Percentiles rank a stretch among this genome's conserved stretches.
Evolutionary conservation across 768 basidiomycete genomes (phyloP).

Genomic region (Phallus indusiatus): DNA sequence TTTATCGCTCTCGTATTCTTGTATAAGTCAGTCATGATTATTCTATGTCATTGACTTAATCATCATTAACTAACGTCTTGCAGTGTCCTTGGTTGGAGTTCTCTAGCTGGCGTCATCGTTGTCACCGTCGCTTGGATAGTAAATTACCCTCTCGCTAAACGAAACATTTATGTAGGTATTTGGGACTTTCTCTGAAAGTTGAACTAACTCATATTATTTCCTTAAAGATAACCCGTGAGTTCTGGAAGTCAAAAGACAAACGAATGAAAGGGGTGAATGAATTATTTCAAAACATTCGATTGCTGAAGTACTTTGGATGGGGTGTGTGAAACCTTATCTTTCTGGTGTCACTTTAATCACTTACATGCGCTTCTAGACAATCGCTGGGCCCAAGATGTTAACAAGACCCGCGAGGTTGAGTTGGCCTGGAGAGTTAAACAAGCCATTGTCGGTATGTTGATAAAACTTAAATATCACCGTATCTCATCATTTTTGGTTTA

Average conservation of each 20-base stretch:
- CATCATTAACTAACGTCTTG: not conserved
- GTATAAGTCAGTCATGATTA: constrained; percentile 39
- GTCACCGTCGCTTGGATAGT: constrained; percentile 51
- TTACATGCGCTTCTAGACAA: constrained; percentile 31
- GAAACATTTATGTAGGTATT: constrained; percentile 47
- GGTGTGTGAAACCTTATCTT: constrained; percentile 29
- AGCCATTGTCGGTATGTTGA: constrained; percentile 34
- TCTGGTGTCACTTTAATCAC: not conserved
- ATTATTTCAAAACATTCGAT: constrained; percentile 63
- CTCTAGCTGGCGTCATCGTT: constrained; percentile 60
- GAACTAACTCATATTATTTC: constrained; percentile 1
- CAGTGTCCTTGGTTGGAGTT: constrained; percentile 72
- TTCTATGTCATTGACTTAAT: constrained; percentile 2
- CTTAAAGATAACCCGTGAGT: constrained; percentile 41
- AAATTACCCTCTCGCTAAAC: constrained; percentile 60
- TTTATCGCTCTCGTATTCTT: constrained; percentile 61
- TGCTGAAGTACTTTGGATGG: constrained; percentile 72
- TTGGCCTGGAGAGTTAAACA: constrained; percentile 59
- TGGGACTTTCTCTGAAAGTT: not conserved
- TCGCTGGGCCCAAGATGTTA: constrained; percentile 48
- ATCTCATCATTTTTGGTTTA: constrained; percentile 12
- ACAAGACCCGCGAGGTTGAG: constrained; percentile 49
- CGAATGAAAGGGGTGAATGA: constrained; percentile 70
- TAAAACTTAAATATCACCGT: constrained; percentile 19
- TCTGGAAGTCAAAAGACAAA: constrained; percentile 55